Conservation (phyloP, 805 yeast genomes). For the Blastobotrys attinorum region DNA sequence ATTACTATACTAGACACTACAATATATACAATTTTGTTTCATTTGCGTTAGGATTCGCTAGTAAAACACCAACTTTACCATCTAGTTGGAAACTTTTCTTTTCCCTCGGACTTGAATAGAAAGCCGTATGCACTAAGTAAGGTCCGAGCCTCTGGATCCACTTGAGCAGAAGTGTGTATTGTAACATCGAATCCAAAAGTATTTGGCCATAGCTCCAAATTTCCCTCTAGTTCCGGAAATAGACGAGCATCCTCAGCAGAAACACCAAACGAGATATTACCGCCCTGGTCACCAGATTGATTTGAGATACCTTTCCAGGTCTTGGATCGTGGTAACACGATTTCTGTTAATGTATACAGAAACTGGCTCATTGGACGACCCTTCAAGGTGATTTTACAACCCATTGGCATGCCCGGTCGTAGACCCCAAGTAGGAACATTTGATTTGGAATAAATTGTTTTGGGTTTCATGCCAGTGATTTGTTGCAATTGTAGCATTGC, state of each 20-base stretch:
- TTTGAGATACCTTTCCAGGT: constrained; percentile 73
- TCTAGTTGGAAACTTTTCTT: constrained; percentile 33
- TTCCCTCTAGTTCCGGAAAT: constrained; percentile 91
- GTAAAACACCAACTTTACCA: constrained; percentile 13
- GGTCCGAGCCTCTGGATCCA: constrained; percentile 83
- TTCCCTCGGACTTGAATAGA: constrained; percentile 50
- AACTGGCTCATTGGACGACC: constrained; percentile 87
- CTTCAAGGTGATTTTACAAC: constrained; percentile 68
- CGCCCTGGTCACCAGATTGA: constrained; percentile 74
- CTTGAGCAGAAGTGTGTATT: constrained; percentile 80
- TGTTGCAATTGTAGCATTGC: constrained; percentile 80
- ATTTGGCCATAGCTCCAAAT: constrained; percentile 82
- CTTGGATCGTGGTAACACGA: constrained; percentile 89
- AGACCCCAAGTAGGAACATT: constrained; percentile 82
- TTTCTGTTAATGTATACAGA: constrained; percentile 74
- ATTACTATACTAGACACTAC: no score
- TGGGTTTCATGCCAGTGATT: constrained; percentile 85
- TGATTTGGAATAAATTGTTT: constrained; percentile 60
- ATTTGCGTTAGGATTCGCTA: no score
- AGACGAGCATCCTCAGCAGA: constrained; percentile 64
- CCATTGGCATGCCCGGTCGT: constrained; percentile 84
- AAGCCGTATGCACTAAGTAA: constrained; percentile 74
- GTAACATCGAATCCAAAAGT: constrained; percentile 82
- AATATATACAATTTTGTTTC: background rate
- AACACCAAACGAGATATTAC: constrained; percentile 81